Conservation (phyloP, 139 green algal species). For the Haematococcus sp. region DNA sequence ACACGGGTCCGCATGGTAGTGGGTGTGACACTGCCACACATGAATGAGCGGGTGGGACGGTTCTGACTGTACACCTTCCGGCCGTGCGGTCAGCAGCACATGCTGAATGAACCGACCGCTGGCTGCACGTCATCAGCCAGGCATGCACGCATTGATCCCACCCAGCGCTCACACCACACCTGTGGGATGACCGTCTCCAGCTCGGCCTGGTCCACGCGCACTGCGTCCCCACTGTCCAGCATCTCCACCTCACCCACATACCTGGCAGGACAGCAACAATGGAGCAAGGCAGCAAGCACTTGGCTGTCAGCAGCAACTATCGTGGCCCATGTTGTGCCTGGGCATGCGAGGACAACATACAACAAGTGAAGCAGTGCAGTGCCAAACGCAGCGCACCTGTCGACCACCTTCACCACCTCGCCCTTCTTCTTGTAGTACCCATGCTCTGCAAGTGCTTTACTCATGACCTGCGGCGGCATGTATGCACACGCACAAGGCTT, state of each 20-base stretch:
- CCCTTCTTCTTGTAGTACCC: conserved; percentile 96
- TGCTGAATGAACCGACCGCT: no score
- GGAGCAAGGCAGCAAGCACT: no score
- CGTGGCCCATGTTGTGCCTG: no score
- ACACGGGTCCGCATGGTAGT: background rate
- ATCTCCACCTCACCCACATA: conserved; percentile 84
- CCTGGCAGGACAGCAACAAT: no score
- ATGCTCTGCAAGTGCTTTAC: conserved; percentile 66
- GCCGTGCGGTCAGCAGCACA: no score
- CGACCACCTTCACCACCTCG: conserved; percentile 65
- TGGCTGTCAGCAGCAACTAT: no score
- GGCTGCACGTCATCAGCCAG: no score
- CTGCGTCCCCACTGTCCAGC: conserved; percentile 63
- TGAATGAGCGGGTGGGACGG: background rate
- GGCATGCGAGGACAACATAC: no score
- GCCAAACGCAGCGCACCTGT: conserved; percentile 18
- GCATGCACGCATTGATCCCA: no score
- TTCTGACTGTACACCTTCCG: background rate
- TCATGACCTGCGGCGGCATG: conserved; percentile 58
- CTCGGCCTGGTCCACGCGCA: conserved; percentile 89
- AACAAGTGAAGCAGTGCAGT: no score
- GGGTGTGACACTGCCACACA: background rate
- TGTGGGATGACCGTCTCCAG: conserved; percentile 89
- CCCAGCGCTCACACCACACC: conserved; percentile 18
- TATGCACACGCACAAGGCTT: background rate